These are phyloP conservation scores for Teunomyces barrocoloradensis DNA, from an alignment of 805 yeast species.

Conservation along the genomic window DNA sequence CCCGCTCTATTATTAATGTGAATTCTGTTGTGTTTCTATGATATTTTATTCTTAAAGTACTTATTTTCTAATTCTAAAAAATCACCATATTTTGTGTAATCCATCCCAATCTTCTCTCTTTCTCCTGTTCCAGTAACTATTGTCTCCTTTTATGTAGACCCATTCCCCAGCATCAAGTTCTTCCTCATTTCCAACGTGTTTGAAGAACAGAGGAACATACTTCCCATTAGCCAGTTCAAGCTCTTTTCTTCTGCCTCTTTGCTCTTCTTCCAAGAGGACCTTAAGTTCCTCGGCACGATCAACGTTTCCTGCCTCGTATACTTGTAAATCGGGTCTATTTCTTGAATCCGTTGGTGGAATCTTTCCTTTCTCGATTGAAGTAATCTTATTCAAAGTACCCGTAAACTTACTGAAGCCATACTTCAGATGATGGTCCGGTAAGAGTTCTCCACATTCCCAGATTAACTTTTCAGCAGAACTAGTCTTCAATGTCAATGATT, in stretches of 20 bases:
- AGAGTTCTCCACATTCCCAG: constrained; percentile 72
- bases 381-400: constrained; percentile 76
- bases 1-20: neutral
- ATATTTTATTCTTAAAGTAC: neutral
- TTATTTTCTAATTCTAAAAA: neutral
- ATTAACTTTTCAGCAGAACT: constrained; percentile 43
- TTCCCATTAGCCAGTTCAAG: constrained; percentile 43
- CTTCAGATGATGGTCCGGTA: constrained; percentile 56
- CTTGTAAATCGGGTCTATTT: constrained; percentile 77
- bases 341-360: constrained; percentile 89
- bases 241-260: constrained; percentile 70
- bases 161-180: constrained; percentile 47
- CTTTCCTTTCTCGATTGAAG: constrained; percentile 59
- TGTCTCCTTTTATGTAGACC: constrained; percentile 54
- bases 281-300: constrained; percentile 74
- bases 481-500: constrained; percentile 47
- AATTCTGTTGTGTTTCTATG: neutral
- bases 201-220: constrained; percentile 66
- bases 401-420: constrained; percentile 88
- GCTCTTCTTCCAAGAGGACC: constrained; percentile 68
- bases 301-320: constrained; percentile 66
- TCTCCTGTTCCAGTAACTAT: constrained; percentile 80
- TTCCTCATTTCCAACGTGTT: constrained; percentile 33
- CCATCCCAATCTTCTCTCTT: constrained; percentile 59
- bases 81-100: constrained; percentile 54